These are phyloP conservation scores for Parietichytrium sp. DNA, from an alignment of 108 stramenopile species.

Conservation along the genomic window DNA sequence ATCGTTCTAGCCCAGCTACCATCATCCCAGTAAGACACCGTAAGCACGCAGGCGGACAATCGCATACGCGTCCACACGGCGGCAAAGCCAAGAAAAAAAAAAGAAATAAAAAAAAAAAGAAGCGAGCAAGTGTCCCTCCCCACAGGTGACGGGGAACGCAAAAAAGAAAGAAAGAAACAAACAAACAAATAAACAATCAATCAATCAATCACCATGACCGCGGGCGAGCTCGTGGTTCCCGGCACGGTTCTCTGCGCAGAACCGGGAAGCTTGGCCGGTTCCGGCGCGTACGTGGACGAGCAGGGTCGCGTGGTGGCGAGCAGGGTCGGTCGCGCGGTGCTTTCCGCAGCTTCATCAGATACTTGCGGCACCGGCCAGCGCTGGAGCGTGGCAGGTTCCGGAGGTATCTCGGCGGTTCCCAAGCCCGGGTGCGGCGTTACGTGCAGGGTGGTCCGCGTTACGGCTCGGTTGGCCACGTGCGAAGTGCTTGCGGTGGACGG, in stretches of 20 bases:
- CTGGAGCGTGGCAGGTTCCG: background rate
- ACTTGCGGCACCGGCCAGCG: background rate
- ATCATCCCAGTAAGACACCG: too few relatives aligned
- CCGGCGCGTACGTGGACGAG: background rate
- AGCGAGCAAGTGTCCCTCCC: too few relatives aligned
- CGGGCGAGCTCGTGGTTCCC: conserved; percentile 10
- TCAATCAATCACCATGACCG: too few relatives aligned
- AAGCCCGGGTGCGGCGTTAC: background rate
- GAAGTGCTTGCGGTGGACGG: background rate
- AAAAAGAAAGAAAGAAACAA: too few relatives aligned
- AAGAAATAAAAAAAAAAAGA: too few relatives aligned
- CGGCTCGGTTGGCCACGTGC: background rate
- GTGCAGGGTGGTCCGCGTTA: background rate
- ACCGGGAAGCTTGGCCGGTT: background rate
- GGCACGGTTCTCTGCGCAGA: background rate
- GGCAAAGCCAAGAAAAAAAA: too few relatives aligned
- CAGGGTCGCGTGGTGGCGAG: background rate
- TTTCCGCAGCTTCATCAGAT: background rate
- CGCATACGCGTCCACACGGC: too few relatives aligned
- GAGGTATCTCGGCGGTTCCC: background rate
- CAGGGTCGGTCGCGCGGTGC: background rate
- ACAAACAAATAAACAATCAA: too few relatives aligned
- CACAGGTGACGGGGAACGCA: too few relatives aligned
- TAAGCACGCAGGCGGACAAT: too few relatives aligned
- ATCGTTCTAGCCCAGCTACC: too few relatives aligned